Evolutionary conservation across 306 rosid genomes (phyloP), one percentile per base, ranked within the genome.

Genomic region (Pueraria montana): DNA sequence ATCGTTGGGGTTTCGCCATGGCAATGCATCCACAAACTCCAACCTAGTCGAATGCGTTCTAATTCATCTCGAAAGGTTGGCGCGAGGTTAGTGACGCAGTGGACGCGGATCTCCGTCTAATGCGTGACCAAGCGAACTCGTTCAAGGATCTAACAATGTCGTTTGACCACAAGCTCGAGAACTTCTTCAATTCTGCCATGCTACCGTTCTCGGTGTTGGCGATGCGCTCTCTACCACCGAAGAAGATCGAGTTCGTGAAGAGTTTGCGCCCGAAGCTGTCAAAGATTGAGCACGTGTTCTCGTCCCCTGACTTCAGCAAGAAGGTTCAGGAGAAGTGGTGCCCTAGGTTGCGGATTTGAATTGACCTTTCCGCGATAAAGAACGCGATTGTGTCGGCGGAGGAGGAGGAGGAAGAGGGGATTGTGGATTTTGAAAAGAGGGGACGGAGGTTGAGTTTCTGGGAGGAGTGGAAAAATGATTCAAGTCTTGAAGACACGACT

Each of bases 1-100:
- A n/a, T n/a, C n/a, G n/a, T n/a, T n/a, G n/a, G n/a, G 66, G 75
- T 49, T 74, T n/a, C 11, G 87, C 84, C 76, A 96, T 96, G 99
- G 87, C 84, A 9, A 65, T 80, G 72, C 86, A 75, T 11, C 85
- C 83, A 24, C 91, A 85, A 50, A 89, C 91, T 42, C 70, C 91
- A 49, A 34, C 91, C 8, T 84, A 94, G 17, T 63, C 97, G 11
- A 82, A 77, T 83, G 97, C 98, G 36, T 91, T 94, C 67, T 92
- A 98, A 40, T 96, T 96, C 72, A 58, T 96, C 11, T 94, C 98
- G 16, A 96, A 94, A 76, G 99, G 99, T 0, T 94, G 96, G 99
- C 80, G 93, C 61, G 99, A 93, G 80, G 97, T 96, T 81, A 92
- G 94, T 9, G 91, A 93, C 88, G 93, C 99, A 26, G 96, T 98